phyloP scores from a whole-genome alignment of 2,329 filamentous ascomycete genomes.

The Fusarium duplospermum region DNA sequence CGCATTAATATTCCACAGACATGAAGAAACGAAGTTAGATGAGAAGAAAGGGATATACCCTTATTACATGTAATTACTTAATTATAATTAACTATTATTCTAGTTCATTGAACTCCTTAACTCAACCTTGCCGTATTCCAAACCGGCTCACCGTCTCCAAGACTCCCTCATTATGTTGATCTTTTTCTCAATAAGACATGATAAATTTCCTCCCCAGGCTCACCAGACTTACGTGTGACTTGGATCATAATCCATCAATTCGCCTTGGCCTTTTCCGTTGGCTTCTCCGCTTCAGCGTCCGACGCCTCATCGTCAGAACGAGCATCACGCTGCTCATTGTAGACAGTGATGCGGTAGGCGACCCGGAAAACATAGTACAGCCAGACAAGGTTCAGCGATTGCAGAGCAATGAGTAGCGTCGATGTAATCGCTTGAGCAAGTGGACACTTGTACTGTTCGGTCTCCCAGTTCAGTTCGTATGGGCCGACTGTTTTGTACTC shows the following conservation, averaged over 20 bases:
- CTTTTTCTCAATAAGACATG: not conserved
- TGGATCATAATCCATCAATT: not conserved
- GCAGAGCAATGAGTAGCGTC: slow-evolving; percentile 71
- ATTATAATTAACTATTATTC: not conserved
- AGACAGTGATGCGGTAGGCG: slow-evolving; percentile 74
- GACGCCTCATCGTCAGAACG: slow-evolving; percentile 73
- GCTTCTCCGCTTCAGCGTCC: not conserved
- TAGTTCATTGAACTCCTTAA: not conserved
- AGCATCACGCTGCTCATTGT: slow-evolving; percentile 73
- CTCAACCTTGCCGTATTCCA: not conserved
- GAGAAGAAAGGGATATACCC: not conserved
- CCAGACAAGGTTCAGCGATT: slow-evolving; percentile 84
- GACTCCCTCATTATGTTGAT: not conserved
- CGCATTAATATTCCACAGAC: not conserved
- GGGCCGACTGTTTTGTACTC: slow-evolving; percentile 79
- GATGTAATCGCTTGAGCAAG: slow-evolving; percentile 75
- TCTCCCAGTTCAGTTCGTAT: slow-evolving; percentile 79
- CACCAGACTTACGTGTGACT: too few relatives aligned
- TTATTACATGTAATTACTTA: not conserved
- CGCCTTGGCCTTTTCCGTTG: not conserved
- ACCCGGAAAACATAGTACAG: slow-evolving; percentile 80
- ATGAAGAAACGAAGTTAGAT: not conserved
- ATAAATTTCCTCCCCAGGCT: too few relatives aligned
- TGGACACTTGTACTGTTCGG: slow-evolving; percentile 79
- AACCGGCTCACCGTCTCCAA: not conserved